phyloP scores from a whole-genome alignment of 2,329 filamentous ascomycete genomes.

The Fusarium vanettenii region DNA sequence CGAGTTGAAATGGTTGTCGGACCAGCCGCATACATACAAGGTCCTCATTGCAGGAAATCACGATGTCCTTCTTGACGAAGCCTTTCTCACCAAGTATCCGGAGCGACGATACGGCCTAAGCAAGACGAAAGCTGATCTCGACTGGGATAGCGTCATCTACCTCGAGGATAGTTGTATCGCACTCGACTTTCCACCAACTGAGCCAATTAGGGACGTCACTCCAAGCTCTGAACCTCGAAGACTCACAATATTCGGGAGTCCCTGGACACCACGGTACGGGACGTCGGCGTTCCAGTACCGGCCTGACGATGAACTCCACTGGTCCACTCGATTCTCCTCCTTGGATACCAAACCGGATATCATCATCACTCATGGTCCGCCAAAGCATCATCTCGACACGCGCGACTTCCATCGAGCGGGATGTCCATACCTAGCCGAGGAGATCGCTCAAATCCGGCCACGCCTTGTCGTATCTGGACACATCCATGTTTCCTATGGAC shows the following conservation, averaged over 20 bases:
- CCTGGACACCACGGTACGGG: slow-evolving; percentile 36
- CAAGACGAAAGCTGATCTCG: slow-evolving; percentile 17
- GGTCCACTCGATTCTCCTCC: slow-evolving; percentile 12
- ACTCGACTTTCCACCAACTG: slow-evolving; percentile 8
- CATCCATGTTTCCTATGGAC: slow-evolving; percentile 38
- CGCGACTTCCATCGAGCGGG: slow-evolving; percentile 40
- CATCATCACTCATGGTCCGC: slow-evolving; percentile 41
- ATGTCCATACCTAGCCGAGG: slow-evolving; percentile 32
- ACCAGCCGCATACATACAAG: slow-evolving; percentile 62
- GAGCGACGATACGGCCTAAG: slow-evolving; percentile 30
- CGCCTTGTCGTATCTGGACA: slow-evolving; percentile 40
- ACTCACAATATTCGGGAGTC: slow-evolving; percentile 33
- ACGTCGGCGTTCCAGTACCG: slow-evolving; percentile 43
- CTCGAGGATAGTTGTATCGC: slow-evolving; percentile 27
- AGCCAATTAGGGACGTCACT: neutral
- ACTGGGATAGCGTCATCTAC: slow-evolving; percentile 38
- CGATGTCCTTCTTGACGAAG: slow-evolving; percentile 71
- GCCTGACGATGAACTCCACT: slow-evolving; percentile 18
- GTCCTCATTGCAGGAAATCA: slow-evolving; percentile 76
- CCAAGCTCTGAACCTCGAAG: neutral
- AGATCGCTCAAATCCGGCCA: slow-evolving; percentile 32
- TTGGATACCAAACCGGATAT: slow-evolving; percentile 27
- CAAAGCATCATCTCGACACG: slow-evolving; percentile 39
- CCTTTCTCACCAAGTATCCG: slow-evolving; percentile 51
- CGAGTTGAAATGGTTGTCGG: slow-evolving; percentile 49